A percentile compares a stretch with the other conserved stretches of the same genome.
phyloP scores from a whole-genome alignment of 169 alveolate species.

The Plasmodium gallinaceum region DNA sequence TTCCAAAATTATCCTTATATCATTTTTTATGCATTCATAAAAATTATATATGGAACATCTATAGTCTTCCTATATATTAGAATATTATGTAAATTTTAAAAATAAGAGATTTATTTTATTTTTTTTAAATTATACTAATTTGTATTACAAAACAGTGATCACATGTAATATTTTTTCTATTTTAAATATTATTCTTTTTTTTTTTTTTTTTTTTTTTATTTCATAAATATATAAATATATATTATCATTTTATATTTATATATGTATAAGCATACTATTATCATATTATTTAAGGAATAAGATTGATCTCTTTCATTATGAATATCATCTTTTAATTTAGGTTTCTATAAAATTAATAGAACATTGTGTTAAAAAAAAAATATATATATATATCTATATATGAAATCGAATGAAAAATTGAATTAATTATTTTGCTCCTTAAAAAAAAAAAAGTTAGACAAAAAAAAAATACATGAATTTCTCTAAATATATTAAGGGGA shows the following conservation, averaged over 20 bases:
- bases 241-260: too few relatives aligned
- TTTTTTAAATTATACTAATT: too few relatives aligned
- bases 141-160: background rate
- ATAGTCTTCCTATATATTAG: slow-evolving; percentile 50
- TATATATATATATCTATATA: too few relatives aligned
- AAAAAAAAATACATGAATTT: too few relatives aligned
- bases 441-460: too few relatives aligned
- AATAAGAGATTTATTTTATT: background rate
- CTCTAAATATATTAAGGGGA: too few relatives aligned
- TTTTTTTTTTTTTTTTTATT: too few relatives aligned
- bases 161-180: slow-evolving; percentile 4
- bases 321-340: background rate
- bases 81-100: slow-evolving; percentile 4
- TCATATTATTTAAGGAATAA: slow-evolving; percentile 37
- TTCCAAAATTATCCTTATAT: slow-evolving; percentile 44
- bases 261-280: slow-evolving; percentile 39
- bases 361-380: slow-evolving; percentile 4
- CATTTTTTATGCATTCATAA: slow-evolving; percentile 66
- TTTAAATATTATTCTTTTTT: background rate
- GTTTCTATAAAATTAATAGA: slow-evolving; percentile 43
- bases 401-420: too few relatives aligned
- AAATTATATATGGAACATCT: slow-evolving; percentile 38
- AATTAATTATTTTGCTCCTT: too few relatives aligned
- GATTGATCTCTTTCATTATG: slow-evolving; percentile 19
- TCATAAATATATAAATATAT: background rate